Conservation (phyloP, 1,139 yeast species). For the Hyphopichia burtonii region DNA sequence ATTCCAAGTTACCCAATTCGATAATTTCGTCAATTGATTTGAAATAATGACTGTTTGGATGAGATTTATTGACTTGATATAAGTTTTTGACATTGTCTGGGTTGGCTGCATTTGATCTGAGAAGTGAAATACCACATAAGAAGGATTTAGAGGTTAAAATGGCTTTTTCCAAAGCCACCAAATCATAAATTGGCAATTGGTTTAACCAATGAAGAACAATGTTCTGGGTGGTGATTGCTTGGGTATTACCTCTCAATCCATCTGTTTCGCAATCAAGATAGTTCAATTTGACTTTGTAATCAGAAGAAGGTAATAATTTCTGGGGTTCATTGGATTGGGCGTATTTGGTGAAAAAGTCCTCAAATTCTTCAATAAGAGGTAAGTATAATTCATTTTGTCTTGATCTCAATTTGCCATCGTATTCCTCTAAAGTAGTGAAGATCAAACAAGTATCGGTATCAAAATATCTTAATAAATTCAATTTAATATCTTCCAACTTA, state of each 20-base stretch:
- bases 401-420: slow-evolving; percentile 74
- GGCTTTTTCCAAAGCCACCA: slow-evolving; percentile 87
- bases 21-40: slow-evolving; percentile 68
- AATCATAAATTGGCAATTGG: slow-evolving; percentile 65
- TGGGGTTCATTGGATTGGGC: slow-evolving; percentile 20
- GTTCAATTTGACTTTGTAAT: slow-evolving; percentile 37
- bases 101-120: slow-evolving; percentile 38
- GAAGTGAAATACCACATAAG: slow-evolving; percentile 61
- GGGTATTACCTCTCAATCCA: slow-evolving; percentile 80
- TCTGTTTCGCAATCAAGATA: slow-evolving; percentile 76
- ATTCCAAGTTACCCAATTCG: slow-evolving; percentile 77
- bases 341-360: slow-evolving; percentile 54
- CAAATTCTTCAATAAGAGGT: slow-evolving; percentile 71
- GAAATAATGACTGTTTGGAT: slow-evolving; percentile 25
- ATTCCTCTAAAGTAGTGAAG: slow-evolving; percentile 78
- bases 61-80: slow-evolving; percentile 35
- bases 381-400: slow-evolving; percentile 75
- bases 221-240: slow-evolving; percentile 55
- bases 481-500: slow-evolving; percentile 51
- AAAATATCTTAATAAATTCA: slow-evolving; percentile 68
- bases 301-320: slow-evolving; percentile 26
- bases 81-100: slow-evolving; percentile 18
- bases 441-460: slow-evolving; percentile 93
- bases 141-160: slow-evolving; percentile 84
- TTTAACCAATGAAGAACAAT: slow-evolving; percentile 69